Conservation (phyloP, 805 yeast species). For the Saturnispora dispora region DNA sequence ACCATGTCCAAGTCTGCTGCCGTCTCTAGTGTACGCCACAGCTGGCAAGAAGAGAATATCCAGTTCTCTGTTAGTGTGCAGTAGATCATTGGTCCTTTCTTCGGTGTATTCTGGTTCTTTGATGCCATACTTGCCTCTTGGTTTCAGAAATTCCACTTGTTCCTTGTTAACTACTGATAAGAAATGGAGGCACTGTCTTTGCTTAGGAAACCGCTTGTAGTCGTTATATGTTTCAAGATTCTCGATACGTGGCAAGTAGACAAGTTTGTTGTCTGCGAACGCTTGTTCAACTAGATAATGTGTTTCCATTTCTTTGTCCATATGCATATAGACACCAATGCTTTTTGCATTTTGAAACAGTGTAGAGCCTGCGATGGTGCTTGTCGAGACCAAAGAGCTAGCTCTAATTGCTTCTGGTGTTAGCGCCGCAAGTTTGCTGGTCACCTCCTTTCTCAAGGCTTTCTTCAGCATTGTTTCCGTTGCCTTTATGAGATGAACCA, state of each 20-base stretch:
- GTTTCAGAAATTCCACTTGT: conserved; percentile 40
- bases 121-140: conserved; percentile 59
- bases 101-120: conserved; percentile 47
- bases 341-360: conserved; percentile 36
- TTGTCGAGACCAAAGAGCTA: conserved; percentile 5
- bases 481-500: background rate
- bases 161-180: conserved; percentile 35
- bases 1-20: conserved; percentile 76
- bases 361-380: conserved; percentile 5
- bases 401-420: background rate
- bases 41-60: conserved; percentile 82
- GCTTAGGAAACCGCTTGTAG: conserved; percentile 18
- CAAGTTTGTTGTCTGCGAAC: conserved; percentile 37
- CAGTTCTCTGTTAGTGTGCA: conserved; percentile 23
- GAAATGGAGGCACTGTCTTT: conserved; percentile 47
- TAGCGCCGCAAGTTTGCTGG: background rate
- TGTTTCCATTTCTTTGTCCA: conserved; percentile 66
- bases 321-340: conserved; percentile 66
- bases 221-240: conserved; percentile 23
- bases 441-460: conserved; percentile 4
- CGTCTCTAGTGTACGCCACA: conserved; percentile 53
- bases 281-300: conserved; percentile 41
- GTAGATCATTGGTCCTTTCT: conserved; percentile 17
- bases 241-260: conserved; percentile 47
- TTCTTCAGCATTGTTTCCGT: background rate